These are phyloP conservation scores for Incumbomyces lentus DNA, from an alignment of 2,329 filamentous ascomycete genomes.

Conservation along the genomic window DNA sequence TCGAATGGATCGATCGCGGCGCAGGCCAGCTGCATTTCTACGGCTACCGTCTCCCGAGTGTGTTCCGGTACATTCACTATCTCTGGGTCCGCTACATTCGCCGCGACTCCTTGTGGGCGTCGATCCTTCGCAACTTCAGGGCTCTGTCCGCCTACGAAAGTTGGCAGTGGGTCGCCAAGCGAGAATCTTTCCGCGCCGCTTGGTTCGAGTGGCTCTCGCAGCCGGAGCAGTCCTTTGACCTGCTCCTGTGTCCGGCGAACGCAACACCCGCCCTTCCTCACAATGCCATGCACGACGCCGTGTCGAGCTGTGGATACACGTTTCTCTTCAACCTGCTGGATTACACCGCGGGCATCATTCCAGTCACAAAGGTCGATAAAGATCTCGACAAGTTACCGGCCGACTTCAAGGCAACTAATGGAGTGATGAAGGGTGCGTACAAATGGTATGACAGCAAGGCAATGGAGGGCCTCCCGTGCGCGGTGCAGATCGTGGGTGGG, in stretches of 20 bases:
- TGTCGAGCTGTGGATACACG: constrained; percentile 82
- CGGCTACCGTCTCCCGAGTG: constrained; percentile 56
- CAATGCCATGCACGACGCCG: constrained; percentile 72
- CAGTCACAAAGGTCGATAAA: constrained; percentile 71
- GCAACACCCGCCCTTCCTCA: constrained; percentile 84
- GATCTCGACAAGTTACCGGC: constrained; percentile 54
- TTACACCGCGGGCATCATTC: constrained; percentile 72
- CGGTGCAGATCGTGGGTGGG: constrained; percentile 70
- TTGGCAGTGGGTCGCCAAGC: constrained; percentile 67
- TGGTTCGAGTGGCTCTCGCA: constrained; percentile 84
- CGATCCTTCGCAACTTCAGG: constrained; percentile 61
- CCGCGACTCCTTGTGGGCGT: constrained; percentile 67
- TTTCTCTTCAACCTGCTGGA: constrained; percentile 92
- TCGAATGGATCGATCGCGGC: constrained; percentile 71
- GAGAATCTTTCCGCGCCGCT: constrained; percentile 64
- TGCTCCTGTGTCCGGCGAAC: constrained; percentile 75
- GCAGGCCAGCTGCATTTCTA: constrained; percentile 64
- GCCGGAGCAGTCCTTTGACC: constrained; percentile 59
- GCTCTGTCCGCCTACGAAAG: constrained; percentile 66
- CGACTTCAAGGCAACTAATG: constrained; percentile 50
- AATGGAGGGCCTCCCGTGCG: constrained; percentile 84
- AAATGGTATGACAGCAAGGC: constrained; percentile 69
- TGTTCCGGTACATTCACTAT: constrained; percentile 76
- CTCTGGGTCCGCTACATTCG: constrained; percentile 79
- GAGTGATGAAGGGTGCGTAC: constrained; percentile 72